Percentiles rank a stretch among this genome's conserved stretches.
phyloP scores from a whole-genome alignment of 441 rosid genomes.

The Erodium trifolium region DNA sequence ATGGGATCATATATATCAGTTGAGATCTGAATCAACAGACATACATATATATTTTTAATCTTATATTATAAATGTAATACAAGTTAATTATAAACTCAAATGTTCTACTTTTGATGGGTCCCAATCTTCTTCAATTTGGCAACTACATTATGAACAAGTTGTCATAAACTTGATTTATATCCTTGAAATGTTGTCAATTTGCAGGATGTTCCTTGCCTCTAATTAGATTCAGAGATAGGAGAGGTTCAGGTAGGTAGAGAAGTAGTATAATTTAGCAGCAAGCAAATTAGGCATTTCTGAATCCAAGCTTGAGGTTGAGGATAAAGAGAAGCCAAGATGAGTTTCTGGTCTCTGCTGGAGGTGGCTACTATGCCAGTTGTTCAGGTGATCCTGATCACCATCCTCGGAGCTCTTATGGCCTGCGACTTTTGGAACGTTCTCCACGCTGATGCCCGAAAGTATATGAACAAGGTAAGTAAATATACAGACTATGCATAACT shows the following conservation, averaged over 20 bases:
- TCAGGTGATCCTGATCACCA: slow-evolving; percentile 58
- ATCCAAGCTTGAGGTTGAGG: not conserved
- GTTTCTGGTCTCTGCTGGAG: slow-evolving; percentile 63
- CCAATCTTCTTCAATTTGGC: not conserved
- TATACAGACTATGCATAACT: too few relatives aligned
- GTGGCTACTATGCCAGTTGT: slow-evolving; percentile 69
- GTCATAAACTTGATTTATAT: too few relatives aligned
- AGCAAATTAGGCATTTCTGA: too few relatives aligned
- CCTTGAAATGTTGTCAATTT: too few relatives aligned
- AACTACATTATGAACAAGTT: not conserved
- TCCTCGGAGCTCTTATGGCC: slow-evolving; percentile 65
- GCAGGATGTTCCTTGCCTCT: too few relatives aligned
- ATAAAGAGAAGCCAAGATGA: slow-evolving; percentile 36
- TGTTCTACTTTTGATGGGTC: too few relatives aligned
- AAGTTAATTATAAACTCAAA: too few relatives aligned
- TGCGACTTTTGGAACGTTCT: slow-evolving; percentile 51
- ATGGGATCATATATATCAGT: not conserved
- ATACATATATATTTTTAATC: not conserved
- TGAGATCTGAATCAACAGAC: not conserved
- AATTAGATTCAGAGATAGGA: too few relatives aligned
- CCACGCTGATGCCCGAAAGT: slow-evolving; percentile 42
- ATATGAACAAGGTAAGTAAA: slow-evolving; percentile 54
- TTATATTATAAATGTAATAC: not conserved
- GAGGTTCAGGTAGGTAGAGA: too few relatives aligned
- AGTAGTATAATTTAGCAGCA: too few relatives aligned